phyloP scores from a whole-genome alignment of 768 basidiomycete species.

The Rubroboletus satanas region DNA sequence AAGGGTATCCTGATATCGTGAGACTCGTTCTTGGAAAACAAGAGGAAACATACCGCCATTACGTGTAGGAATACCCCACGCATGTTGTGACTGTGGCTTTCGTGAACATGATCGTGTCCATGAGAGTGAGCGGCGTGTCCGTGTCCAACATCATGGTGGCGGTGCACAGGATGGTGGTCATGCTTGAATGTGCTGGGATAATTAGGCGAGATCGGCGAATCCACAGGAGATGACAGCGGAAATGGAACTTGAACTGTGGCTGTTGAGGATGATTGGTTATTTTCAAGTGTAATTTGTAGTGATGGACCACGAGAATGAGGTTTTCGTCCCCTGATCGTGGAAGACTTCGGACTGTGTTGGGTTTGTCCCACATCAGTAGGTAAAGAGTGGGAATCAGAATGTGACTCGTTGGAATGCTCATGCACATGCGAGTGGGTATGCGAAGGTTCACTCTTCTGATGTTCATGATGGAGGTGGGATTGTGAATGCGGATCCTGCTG shows the following conservation, averaged over 20 bases:
- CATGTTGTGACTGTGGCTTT: conserved; percentile 98
- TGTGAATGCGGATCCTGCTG: conserved; percentile 27
- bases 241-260: conserved; percentile 23
- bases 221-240: conserved; percentile 25
- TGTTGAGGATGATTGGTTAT: conserved; percentile 15
- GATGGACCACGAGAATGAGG: conserved; percentile 41
- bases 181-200: conserved; percentile 51
- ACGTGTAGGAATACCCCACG: conserved; percentile 98
- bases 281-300: conserved; percentile 35
- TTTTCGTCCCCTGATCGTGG: conserved; percentile 29
- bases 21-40: background rate
- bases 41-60: conserved; percentile 65
- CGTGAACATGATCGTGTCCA: conserved; percentile 52
- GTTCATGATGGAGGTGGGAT: conserved; percentile 21
- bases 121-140: conserved; percentile 52
- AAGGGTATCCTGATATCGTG: conserved; percentile 68
- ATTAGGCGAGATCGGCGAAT: conserved; percentile 62
- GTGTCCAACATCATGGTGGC: conserved; percentile 22
- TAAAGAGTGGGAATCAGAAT: conserved; percentile 16
- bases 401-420: conserved; percentile 25
- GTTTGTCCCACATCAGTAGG: conserved; percentile 4
- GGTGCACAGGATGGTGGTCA: conserved; percentile 40
- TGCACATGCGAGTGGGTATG: conserved; percentile 27
- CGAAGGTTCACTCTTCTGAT: conserved; percentile 22
- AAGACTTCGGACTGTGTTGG: conserved; percentile 7